Percentiles rank a stretch among this genome's conserved stretches.
Conservation (phyloP, 495 filamentous ascomycete species). For the Aspergillus nanangensis region DNA sequence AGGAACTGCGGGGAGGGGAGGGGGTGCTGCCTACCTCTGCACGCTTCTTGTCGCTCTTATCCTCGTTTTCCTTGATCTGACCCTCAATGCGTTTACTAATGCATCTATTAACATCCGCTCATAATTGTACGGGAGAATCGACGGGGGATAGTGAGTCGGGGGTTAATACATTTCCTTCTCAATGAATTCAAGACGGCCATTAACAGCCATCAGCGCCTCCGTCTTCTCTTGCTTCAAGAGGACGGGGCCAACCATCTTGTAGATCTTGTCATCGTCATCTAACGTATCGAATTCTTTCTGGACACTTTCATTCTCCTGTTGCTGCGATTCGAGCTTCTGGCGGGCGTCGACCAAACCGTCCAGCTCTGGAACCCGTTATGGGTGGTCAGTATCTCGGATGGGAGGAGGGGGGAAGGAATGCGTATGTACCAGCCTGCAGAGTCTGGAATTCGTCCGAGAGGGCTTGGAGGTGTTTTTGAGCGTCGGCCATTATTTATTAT, state of each 20-base stretch:
- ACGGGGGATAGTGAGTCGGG: conserved; percentile 15
- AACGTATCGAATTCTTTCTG: conserved; percentile 85
- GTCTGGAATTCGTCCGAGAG: conserved; percentile 85
- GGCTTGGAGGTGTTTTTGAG: conserved; percentile 65
- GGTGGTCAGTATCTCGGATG: conserved; percentile 7
- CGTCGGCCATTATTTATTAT: conserved; percentile 42
- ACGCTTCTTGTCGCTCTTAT: conserved; percentile 78
- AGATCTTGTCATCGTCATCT: conserved; percentile 79
- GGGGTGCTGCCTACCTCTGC: conserved; percentile 52
- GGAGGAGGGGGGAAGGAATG: neutral
- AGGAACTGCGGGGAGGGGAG: neutral
- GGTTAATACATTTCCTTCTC: conserved; percentile 91
- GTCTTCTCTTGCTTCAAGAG: conserved; percentile 88
- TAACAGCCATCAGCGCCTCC: conserved; percentile 85
- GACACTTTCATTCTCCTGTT: conserved; percentile 86
- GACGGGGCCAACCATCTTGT: conserved; percentile 90
- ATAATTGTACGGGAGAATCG: neutral
- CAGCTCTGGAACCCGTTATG: conserved; percentile 58
- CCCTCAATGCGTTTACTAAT: conserved; percentile 74
- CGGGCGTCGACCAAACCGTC: conserved; percentile 70
- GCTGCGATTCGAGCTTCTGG: conserved; percentile 90
- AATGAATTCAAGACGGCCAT: conserved; percentile 87
- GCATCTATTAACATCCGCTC: neutral
- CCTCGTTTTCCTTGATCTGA: conserved; percentile 74
- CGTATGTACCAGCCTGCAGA: conserved; percentile 66